phyloP scores from a whole-genome alignment of 306 rosid species.

The Gleditsia sinensis region DNA sequence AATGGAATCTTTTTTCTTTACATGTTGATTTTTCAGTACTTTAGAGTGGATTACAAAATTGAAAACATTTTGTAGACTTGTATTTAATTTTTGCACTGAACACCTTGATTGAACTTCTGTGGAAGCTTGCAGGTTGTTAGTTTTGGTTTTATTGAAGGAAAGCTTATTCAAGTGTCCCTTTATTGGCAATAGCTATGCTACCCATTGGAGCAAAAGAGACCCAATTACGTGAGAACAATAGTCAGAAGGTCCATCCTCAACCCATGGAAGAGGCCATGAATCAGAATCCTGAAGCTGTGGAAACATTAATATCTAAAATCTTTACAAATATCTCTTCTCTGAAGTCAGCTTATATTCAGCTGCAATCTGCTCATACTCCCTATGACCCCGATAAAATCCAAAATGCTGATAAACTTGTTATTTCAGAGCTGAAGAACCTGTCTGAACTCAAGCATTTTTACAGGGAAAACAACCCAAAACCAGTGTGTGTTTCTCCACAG shows the following conservation, averaged over 20 bases:
- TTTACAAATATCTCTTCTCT: constrained; percentile 85
- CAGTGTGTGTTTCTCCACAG: constrained; percentile 88
- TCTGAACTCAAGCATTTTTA: constrained; percentile 98
- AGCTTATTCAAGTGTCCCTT: constrained; percentile 43
- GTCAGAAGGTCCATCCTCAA: constrained; percentile 98
- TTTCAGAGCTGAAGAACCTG: constrained; percentile 85
- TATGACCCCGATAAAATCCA: constrained; percentile 97
- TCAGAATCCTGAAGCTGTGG: constrained; percentile 95
- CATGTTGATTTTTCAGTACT: neutral
- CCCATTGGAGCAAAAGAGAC: constrained; percentile 85
- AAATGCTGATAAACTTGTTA: constrained; percentile 88
- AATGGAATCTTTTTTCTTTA: neutral
- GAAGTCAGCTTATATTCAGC: constrained; percentile 93
- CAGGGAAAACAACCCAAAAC: constrained; percentile 94
- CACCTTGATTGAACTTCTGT: constrained; percentile 39
- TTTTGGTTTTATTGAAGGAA: constrained; percentile 53
- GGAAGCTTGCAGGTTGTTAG: constrained; percentile 58
- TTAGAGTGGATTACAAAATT: neutral
- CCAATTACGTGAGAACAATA: constrained; percentile 92
- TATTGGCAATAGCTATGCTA: constrained; percentile 87
- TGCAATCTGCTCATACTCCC: constrained; percentile 98
- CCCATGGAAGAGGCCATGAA: constrained; percentile 97
- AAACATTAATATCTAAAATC: constrained; percentile 75
- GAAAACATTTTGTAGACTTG: neutral
- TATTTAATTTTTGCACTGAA: constrained; percentile 18